Base-by-base conservation (phyloP, 192 early-diverging fungal genomes). In the Fimicolochytrium jonesii region DNA sequence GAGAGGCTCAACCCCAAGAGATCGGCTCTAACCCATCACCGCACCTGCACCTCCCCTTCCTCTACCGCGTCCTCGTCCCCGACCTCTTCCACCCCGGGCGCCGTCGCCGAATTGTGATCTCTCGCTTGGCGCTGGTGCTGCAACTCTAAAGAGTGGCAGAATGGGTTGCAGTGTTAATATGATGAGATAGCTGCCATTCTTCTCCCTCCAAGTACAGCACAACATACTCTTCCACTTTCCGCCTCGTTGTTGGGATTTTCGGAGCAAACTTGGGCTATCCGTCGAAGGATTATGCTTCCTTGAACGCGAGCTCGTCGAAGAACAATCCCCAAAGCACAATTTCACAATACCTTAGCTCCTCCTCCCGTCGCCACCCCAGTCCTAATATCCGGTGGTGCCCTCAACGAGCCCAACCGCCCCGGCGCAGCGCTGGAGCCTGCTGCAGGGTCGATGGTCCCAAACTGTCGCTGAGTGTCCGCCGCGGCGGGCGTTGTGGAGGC, bases 181-280 rank as follows among this genome's bases (percentile, higher is more conserved):
- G 67, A 72, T 63, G 74, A 75, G 76, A 63, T 66, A 61, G 80
- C 82, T 60, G 77, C 78, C 64, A 81, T 83, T 33, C 75, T 75
- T 64, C 82, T 68, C 58, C 79, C n/a, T n/a, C n/a, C n/a, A n/a
- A n/a, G n/a, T n/a, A n/a, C n/a, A n/a, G n/a, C n/a, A n/a, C n/a
- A n/a, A 55, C 53, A 11, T 37, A 55, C 53, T 30, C 13, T 55
- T 55, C 53, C 6, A 55, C 53, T 34, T 55, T 55, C 53, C 26
- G 17, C 32, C 53, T 55, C 53, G 34, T 80, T 6, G 71, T 53
- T 3, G 83, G 81, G 11, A 85, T 67, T 4, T 77, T 83, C 6
- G 83, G 83, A 29, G 75, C 71, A 48, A 85, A 85, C 59, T 85
- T 85, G 62, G 81, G 69, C 79, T 84, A 71, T 36, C 44, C 32